Evolutionary conservation across 2,329 filamentous ascomycete genomes (phyloP).

Genomic region (Aspergillus niger): DNA sequence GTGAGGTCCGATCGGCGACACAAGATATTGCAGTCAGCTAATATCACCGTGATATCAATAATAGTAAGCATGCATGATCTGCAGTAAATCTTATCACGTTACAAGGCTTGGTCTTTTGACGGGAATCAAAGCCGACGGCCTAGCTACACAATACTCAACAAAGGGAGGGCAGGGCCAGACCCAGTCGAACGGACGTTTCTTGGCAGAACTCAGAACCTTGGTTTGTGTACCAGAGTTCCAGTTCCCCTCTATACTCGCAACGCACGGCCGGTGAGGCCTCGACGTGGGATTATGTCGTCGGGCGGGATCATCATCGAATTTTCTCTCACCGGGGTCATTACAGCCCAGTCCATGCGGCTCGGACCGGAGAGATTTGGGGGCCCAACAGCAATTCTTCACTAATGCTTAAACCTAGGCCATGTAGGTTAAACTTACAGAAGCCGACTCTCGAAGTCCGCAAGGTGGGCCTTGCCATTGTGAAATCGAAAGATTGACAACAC

Average conservation of each 20-base stretch:
- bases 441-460: too few relatives aligned
- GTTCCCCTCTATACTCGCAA: neutral
- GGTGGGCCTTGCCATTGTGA: too few relatives aligned
- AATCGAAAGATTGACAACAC: too few relatives aligned
- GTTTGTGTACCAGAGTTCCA: neutral
- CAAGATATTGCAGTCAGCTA: neutral
- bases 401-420: too few relatives aligned
- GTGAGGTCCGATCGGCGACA: neutral
- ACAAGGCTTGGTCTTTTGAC: neutral
- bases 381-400: neutral
- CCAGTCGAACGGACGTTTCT: neutral
- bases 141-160: neutral
- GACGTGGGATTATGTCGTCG: neutral
- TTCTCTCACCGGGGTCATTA: neutral
- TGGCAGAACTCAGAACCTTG: neutral
- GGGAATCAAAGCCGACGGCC: conserved; percentile 1
- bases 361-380: neutral
- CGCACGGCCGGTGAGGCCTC: neutral
- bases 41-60: neutral
- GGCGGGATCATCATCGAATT: neutral
- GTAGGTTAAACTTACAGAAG: too few relatives aligned
- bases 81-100: neutral
- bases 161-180: neutral
- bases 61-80: neutral
- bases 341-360: neutral